Conservation (phyloP, 805 yeast genomes). For the Suhomyces pyralidae region DNA sequence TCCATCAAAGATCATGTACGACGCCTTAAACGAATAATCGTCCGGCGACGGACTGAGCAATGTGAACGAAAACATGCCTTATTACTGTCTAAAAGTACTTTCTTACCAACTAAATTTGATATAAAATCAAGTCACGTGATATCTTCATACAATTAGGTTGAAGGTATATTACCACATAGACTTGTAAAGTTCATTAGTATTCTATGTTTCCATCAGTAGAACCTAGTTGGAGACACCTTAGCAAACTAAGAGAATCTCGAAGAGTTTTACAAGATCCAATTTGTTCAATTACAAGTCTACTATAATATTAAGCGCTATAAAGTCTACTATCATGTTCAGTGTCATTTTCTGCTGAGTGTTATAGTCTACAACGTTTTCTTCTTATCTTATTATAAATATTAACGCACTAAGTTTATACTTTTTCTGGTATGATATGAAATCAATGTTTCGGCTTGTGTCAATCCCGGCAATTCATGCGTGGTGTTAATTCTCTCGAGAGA, state of each 20-base stretch:
- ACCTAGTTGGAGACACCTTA: too few species aligned
- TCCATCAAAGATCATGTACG: constrained; percentile 55
- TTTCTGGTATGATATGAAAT: constrained; percentile 42
- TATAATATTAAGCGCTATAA: too few species aligned
- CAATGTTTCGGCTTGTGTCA: constrained; percentile 48
- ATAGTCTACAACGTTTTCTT: background rate
- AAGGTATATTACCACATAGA: background rate
- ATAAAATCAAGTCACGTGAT: background rate
- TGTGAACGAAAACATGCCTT: constrained; percentile 36
- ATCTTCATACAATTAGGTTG: background rate
- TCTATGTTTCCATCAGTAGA: too few species aligned
- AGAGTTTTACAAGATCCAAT: too few species aligned
- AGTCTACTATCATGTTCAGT: too few species aligned
- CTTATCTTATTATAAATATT: background rate
- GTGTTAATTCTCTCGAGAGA: constrained; percentile 42
- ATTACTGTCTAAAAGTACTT: background rate
- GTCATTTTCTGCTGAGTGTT: too few species aligned
- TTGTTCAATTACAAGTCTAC: too few species aligned
- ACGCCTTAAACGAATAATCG: constrained; percentile 38
- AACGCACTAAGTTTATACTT: constrained; percentile 29
- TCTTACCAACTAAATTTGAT: background rate
- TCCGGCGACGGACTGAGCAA: constrained; percentile 28
- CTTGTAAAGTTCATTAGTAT: too few species aligned
- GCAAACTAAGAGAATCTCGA: too few species aligned
- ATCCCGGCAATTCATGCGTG: constrained; percentile 48